phyloP scores from a whole-genome alignment of 2,329 filamentous ascomycete species.

The Fusarium musae region DNA sequence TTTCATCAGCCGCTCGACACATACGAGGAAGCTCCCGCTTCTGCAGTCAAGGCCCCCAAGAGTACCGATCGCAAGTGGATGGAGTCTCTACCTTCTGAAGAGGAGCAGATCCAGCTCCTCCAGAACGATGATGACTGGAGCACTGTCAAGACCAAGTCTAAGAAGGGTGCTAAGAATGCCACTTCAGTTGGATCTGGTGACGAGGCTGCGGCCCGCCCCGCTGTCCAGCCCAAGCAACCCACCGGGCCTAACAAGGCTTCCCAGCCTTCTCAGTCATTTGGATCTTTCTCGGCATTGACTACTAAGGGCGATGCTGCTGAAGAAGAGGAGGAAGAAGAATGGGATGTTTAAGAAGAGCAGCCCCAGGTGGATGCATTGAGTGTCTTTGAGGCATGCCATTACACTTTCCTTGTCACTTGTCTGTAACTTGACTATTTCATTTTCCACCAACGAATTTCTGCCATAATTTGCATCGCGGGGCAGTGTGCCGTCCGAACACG shows the following conservation, averaged over 20 bases:
- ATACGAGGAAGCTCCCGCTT: constrained; percentile 55
- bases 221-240: constrained; percentile 48
- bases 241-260: constrained; percentile 40
- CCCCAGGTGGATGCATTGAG: constrained; percentile 13
- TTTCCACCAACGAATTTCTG: constrained; percentile 32
- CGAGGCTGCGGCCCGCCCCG: constrained; percentile 47
- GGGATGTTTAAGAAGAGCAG: constrained; percentile 57
- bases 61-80: constrained; percentile 57
- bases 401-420: constrained; percentile 26
- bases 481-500: constrained; percentile 31
- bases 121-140: constrained; percentile 67
- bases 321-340: constrained; percentile 61
- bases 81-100: constrained; percentile 66
- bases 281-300: constrained; percentile 62
- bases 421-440: constrained; percentile 34
- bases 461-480: constrained; percentile 38
- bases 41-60: constrained; percentile 47
- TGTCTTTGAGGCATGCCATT: constrained; percentile 7
- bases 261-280: constrained; percentile 53
- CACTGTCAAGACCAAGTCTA: constrained; percentile 64
- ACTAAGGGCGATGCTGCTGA: constrained; percentile 54
- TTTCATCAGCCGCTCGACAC: constrained; percentile 67
- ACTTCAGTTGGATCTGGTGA: constrained; percentile 50
- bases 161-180: constrained; percentile 56
- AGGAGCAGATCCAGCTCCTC: constrained; percentile 70